phyloP scores from a whole-genome alignment of 768 basidiomycete genomes.

The Auricularia auricula-judae region DNA sequence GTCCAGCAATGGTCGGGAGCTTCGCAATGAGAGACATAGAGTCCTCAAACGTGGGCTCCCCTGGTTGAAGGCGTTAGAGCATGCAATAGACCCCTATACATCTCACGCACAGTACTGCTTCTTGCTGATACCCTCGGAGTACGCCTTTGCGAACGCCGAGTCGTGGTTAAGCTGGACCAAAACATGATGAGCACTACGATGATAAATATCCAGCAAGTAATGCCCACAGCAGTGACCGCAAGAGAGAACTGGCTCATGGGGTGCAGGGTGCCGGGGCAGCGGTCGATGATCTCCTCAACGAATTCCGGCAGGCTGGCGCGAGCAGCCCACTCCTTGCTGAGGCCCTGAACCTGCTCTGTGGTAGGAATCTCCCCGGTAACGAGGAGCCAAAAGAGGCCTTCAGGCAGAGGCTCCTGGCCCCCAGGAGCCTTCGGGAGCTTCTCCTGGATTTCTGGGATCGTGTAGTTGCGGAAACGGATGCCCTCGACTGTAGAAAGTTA shows the following conservation, averaged over 20 bases:
- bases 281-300: conserved; percentile 92
- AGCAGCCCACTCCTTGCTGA: conserved; percentile 92
- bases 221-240: conserved; percentile 80
- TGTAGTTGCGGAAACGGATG: conserved; percentile 95
- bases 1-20: conserved; percentile 91
- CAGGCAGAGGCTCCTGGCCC: conserved; percentile 85
- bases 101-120: conserved; percentile 80
- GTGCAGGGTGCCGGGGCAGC: conserved; percentile 87
- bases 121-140: conserved; percentile 85
- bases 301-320: conserved; percentile 85
- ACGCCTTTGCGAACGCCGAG: conserved; percentile 92
- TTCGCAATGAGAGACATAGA: conserved; percentile 56
- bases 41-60: conserved; percentile 1
- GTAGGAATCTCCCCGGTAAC: conserved; percentile 93
- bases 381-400: conserved; percentile 91
- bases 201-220: conserved; percentile 3
- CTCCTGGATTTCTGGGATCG: conserved; percentile 81
- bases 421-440: conserved; percentile 82
- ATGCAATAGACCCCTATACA: not conserved
- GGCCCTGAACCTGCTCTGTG: conserved; percentile 70
- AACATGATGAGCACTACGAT: not conserved
- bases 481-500: conserved; percentile 62
- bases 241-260: conserved; percentile 98
- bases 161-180: conserved; percentile 69
- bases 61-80: not conserved